Percentiles rank a stretch among this genome's conserved stretches.
These are phyloP conservation scores for Meyerozyma carpophila DNA, from an alignment of 1,139 yeast species.

Conservation along the genomic window DNA sequence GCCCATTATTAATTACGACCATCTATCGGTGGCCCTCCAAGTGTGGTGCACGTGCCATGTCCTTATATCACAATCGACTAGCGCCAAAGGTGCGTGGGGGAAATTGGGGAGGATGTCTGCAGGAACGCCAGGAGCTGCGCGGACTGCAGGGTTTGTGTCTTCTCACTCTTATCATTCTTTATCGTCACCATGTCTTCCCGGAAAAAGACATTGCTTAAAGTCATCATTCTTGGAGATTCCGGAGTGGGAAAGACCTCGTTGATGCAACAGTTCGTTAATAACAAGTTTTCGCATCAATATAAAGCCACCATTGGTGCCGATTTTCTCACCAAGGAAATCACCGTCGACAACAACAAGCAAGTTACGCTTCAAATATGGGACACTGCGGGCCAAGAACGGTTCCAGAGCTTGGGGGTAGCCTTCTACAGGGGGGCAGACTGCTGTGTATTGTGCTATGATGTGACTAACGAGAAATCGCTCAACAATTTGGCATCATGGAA, in stretches of 20 bases:
- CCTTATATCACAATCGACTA: too few species aligned
- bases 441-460: conserved; percentile 93
- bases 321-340: conserved; percentile 85
- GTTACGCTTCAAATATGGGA: conserved; percentile 95
- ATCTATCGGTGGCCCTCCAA: too few species aligned
- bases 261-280: conserved; percentile 94
- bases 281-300: conserved; percentile 91
- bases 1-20: too few species aligned
- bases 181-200: conserved; percentile 57
- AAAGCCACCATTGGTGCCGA: conserved; percentile 99
- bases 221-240: conserved; percentile 91
- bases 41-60: too few species aligned
- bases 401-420: conserved; percentile 95
- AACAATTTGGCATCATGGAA: conserved; percentile 90
- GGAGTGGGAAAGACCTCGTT: conserved; percentile 97
- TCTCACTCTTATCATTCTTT: conserved; percentile 2
- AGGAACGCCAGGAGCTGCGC: not conserved
- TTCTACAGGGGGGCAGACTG: conserved; percentile 98
- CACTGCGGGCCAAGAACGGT: conserved; percentile 97
- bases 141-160: not conserved
- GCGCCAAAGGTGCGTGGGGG: not conserved
- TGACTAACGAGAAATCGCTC: conserved; percentile 87
- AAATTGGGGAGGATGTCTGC: not conserved
- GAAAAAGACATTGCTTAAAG: conserved; percentile 88
- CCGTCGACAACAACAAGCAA: conserved; percentile 68